Evolutionary conservation across 192 early-diverging fungal species (phyloP).

Genomic region (Coemansia sp.): DNA sequence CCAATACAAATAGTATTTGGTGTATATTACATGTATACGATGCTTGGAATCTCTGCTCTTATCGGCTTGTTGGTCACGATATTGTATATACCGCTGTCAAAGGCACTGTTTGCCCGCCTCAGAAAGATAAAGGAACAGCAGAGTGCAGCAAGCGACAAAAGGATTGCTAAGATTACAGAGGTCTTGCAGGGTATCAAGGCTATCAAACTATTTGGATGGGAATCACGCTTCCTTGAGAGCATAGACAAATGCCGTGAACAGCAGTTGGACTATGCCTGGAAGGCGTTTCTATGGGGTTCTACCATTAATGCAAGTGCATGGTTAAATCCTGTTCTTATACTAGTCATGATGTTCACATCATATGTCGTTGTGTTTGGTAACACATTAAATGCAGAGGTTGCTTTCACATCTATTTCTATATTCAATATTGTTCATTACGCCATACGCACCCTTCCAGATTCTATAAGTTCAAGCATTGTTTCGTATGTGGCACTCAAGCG

Average conservation of each 20-base stretch:
- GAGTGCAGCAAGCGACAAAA: slow-evolving; percentile 58
- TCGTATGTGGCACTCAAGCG: slow-evolving; percentile 11
- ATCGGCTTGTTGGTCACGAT: slow-evolving; percentile 72
- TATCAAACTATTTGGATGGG: slow-evolving; percentile 86
- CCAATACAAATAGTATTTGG: slow-evolving; percentile 67
- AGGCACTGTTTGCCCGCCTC: slow-evolving; percentile 53
- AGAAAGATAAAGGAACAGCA: slow-evolving; percentile 30
- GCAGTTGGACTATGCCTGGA: slow-evolving; percentile 58
- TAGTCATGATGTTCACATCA: slow-evolving; percentile 56
- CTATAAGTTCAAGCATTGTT: slow-evolving; percentile 54
- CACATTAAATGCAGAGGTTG: slow-evolving; percentile 56
- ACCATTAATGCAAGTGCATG: slow-evolving; percentile 40
- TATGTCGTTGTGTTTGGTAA: slow-evolving; percentile 61
- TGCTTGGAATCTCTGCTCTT: slow-evolving; percentile 82
- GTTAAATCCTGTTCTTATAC: slow-evolving; percentile 26
- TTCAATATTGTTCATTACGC: slow-evolving; percentile 61
- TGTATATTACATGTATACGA: slow-evolving; percentile 67
- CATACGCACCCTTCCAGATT: slow-evolving; percentile 57
- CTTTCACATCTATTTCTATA: slow-evolving; percentile 66
- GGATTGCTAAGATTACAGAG: slow-evolving; percentile 76
- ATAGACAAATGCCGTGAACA: slow-evolving; percentile 61
- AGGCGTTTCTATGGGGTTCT: slow-evolving; percentile 49
- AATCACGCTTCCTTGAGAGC: slow-evolving; percentile 63
- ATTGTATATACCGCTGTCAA: slow-evolving; percentile 62
- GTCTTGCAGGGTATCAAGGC: slow-evolving; percentile 82